Base-by-base conservation (phyloP, 306 rosid species). In the cucumber (Cucumis sativus) region DNA sequence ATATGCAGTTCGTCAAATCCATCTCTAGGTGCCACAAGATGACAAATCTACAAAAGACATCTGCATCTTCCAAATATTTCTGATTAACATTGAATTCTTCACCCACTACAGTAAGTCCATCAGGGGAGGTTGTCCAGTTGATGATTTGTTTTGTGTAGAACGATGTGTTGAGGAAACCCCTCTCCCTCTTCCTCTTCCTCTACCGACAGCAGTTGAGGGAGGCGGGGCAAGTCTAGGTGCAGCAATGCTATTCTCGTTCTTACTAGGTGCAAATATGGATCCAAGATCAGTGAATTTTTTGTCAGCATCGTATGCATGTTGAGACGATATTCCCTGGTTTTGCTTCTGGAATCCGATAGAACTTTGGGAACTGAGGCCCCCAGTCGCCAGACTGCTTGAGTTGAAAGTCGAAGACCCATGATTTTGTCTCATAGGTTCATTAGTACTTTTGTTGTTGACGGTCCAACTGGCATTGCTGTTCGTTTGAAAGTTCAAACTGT, bases 131-230 rank as follows among this genome's bases (percentile, higher is more conserved):
- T 89, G 88, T 78, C 84, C 97, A 58, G 90, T 75, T 47, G 66
- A 79, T 58, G 92, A 79, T 83, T 84, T 92, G 62, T 82, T 74
- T 68, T 85, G 87, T 79, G 90, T 82, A 62, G 92, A 61, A 52
- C 88, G 84, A 67, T 82, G 49, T 68, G 85, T 75, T 63, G 96
- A 82, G 40, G 76, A 60, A 64, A 77, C 64, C 79, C 88, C 96
- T 77, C 92, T 87, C 71, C 97, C 98, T 82, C 98, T 89, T 18
- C 96, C 99, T 83, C 97, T 82, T 75, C 98, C 98, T 87, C 98
- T 88, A 73, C 97, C 98, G 55, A 89, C 88, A 11, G 96, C 64
- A 45, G 88, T 88, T 77, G 93, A 83, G 4, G 99, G 99, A 13
- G 99, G 98, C 5, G 99, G 99, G 12, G 97, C 99, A 23, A 96